Evolutionary conservation across 2,329 filamentous ascomycete genomes (phyloP).

Genomic region (Corniculantispora saksenae): DNA sequence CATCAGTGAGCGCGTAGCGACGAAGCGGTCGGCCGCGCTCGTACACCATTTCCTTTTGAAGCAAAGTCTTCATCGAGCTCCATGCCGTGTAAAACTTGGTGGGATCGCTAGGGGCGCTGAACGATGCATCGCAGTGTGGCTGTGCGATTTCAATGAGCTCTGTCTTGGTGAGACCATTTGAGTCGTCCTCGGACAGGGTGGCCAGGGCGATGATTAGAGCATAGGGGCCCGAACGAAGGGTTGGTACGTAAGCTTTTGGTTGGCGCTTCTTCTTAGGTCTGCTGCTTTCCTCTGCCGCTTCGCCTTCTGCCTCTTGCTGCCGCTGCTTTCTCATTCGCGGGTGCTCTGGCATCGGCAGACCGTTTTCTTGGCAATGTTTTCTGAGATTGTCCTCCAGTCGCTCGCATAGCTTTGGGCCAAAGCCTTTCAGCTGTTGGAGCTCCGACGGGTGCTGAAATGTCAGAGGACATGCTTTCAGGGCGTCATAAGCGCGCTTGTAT

Average conservation of each 20-base stretch:
- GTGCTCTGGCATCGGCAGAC: conserved; percentile 65
- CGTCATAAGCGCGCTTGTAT: conserved; percentile 75
- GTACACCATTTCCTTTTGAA: conserved; percentile 72
- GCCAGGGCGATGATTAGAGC: conserved; percentile 69
- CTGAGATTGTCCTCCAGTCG: conserved; percentile 64
- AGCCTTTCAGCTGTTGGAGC: conserved; percentile 70
- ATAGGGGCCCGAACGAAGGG: conserved; percentile 72
- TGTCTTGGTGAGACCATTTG: conserved; percentile 62
- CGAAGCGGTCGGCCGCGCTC: conserved; percentile 68
- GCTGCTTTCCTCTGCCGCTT: conserved; percentile 12
- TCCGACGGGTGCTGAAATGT: conserved; percentile 71
- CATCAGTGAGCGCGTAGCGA: conserved; percentile 71
- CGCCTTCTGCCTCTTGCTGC: conserved; percentile 38
- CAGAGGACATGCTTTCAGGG: conserved; percentile 73
- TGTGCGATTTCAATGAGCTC: conserved; percentile 71
- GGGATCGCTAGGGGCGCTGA: conserved; percentile 65
- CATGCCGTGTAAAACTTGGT: conserved; percentile 77
- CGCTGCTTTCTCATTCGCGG: conserved; percentile 45
- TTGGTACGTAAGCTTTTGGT: conserved; percentile 69
- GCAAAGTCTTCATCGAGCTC: conserved; percentile 77
- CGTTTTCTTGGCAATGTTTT: conserved; percentile 65
- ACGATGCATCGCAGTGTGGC: conserved; percentile 71
- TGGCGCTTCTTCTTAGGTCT: conserved; percentile 60
- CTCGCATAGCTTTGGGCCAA: conserved; percentile 71
- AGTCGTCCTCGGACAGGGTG: conserved; percentile 54